Evolutionary conservation across 257 asterid genomes (phyloP).

Genomic region (Dorcoceras hygrometricum): DNA sequence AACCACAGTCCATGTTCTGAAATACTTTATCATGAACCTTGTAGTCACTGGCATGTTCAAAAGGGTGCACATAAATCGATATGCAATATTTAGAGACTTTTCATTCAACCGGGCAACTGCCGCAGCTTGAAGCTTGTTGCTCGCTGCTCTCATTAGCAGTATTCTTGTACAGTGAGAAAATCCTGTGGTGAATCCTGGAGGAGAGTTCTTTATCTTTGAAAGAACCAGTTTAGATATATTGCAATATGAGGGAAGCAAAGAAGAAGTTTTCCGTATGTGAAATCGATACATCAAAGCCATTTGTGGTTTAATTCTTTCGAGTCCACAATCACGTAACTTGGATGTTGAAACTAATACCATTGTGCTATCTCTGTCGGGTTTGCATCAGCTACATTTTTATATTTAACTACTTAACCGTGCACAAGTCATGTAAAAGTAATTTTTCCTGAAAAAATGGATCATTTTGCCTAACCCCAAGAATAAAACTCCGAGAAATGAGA

Average conservation of each 20-base stretch:
- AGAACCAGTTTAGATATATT: not conserved
- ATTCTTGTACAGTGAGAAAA: not conserved
- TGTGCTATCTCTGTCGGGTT: not conserved
- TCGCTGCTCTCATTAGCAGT: not conserved
- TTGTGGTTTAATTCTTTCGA: not conserved
- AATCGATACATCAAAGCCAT: not conserved
- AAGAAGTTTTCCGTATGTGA: not conserved
- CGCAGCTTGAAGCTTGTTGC: not conserved
- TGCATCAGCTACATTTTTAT: not conserved
- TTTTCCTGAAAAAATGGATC: not conserved
- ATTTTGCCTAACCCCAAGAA: not conserved
- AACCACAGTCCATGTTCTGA: not conserved
- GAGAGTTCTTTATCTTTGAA: not conserved
- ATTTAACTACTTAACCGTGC: not conserved
- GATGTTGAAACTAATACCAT: not conserved
- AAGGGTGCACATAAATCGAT: not conserved
- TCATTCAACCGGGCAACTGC: not conserved
- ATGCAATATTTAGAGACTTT: not conserved
- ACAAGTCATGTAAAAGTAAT: not conserved
- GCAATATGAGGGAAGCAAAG: not conserved
- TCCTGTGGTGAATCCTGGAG: not conserved
- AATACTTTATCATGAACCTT: not conserved
- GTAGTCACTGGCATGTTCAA: not conserved
- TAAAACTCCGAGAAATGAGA: not conserved
- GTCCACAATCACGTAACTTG: not conserved